Evolutionary conservation across 495 filamentous ascomycete genomes (phyloP), one percentile per base, ranked within the genome.

Genomic region (Penicillium salamii): DNA sequence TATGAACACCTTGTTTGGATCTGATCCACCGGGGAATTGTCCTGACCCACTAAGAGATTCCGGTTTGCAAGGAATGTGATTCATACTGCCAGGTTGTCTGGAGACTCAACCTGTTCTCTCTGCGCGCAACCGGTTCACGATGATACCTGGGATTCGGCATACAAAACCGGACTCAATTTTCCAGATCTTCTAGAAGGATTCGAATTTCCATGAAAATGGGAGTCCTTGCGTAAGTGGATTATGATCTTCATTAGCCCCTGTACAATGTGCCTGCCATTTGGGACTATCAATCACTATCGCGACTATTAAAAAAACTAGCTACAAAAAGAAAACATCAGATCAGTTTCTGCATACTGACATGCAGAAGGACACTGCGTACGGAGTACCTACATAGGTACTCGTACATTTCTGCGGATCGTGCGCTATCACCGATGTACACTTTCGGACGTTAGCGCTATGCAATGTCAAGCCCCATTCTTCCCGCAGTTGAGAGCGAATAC

Each of bases 231-330:
- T 23, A 9, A 31, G 46, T 48, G 46, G 46, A 40, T 48, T 32
- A 48, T 39, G 46, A 48, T 48, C 46, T 29, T 48, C 46, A 32
- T 26, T 48, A 48, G 46, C 19, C 35, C 35, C 46, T 19, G 36
- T 46, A 35, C 23, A n/a, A 17, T 24, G n/a, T 13, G 15, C 42
- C 18, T 47, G 46, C 34, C 32, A 14, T 29, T 26, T 13, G 5
- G 13, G 13, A 33, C 28, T 44, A 44, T 43, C 11, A n/a, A 32
- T 12, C 6, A 43, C 18, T 21, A 32, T 31, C 15, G 19, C 5
- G 28, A 44, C 12, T 44, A 44, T 26, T 41, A 18, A 23, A 28
- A 39, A 18, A 21, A 23, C 18, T 39, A 23, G 19, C 18, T 7
- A 32, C 7, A 32, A 32, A 32, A 32, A 32, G 29, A 32, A 32